A percentile compares a stretch with the other conserved stretches of the same genome.
Evolutionary conservation across 1,139 yeast genomes (phyloP).

Genomic region (Sugiyamaella sp.): DNA sequence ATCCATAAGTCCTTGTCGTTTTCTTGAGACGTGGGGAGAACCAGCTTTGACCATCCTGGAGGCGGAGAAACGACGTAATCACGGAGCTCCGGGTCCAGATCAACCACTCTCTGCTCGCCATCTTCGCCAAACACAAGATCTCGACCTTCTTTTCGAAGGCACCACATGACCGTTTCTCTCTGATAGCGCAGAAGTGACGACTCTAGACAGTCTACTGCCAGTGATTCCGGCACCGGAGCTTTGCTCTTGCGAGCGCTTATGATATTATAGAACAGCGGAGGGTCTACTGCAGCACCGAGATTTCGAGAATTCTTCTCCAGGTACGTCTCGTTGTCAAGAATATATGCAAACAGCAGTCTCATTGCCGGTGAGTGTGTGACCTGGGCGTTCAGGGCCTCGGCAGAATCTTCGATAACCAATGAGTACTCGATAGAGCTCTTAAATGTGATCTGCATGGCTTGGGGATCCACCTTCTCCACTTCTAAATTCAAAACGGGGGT

Average conservation of each 20-base stretch:
- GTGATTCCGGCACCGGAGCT: constrained; percentile 14
- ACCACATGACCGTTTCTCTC: constrained; percentile 65
- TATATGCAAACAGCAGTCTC: constrained; percentile 22
- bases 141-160: constrained; percentile 61
- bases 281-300: constrained; percentile 22
- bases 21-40: constrained; percentile 10
- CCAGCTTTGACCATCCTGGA: constrained; percentile 34
- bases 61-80: constrained; percentile 37
- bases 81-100: constrained; percentile 30
- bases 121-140: constrained; percentile 34
- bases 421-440: constrained; percentile 23
- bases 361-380: constrained; percentile 21
- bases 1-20: constrained; percentile 33
- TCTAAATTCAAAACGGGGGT: constrained; percentile 12
- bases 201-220: constrained; percentile 48
- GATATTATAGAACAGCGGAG: constrained; percentile 30
- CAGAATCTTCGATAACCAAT: constrained; percentile 23
- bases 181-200: constrained; percentile 57
- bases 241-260: constrained; percentile 21
- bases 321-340: constrained; percentile 21
- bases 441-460: constrained; percentile 7
- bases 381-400: constrained; percentile 20
- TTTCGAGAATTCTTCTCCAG: constrained; percentile 16
- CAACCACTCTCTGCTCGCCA: constrained; percentile 32
- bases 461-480: constrained; percentile 6